phyloP scores from a whole-genome alignment of 148 eudicot genomes.

The Linanthus parryae region DNA sequence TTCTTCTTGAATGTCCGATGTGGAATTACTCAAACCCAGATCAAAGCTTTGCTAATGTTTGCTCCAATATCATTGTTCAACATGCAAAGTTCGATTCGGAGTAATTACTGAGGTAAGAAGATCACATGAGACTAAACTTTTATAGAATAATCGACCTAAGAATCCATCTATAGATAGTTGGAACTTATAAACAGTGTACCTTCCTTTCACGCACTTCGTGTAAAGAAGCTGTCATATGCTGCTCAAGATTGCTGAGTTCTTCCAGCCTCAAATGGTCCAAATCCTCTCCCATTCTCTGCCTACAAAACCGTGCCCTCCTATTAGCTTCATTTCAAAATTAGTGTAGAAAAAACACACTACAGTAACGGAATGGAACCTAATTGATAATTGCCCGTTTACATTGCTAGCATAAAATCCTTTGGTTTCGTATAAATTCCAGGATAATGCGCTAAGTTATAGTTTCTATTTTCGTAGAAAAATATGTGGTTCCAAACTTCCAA shows the following conservation, averaged over 20 bases:
- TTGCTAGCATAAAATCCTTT: not conserved
- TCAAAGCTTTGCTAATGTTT: too few relatives aligned
- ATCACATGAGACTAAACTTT: not conserved
- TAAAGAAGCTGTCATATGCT: conserved; percentile 33
- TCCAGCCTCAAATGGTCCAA: conserved; percentile 24
- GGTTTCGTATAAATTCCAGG: too few relatives aligned
- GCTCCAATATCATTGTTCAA: too few relatives aligned
- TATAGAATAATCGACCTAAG: not conserved
- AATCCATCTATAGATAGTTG: not conserved
- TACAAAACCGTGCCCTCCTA: conserved; percentile 5
- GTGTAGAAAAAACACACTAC: not conserved
- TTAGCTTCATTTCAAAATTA: not conserved
- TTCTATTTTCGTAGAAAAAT: not conserved
- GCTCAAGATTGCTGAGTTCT: conserved; percentile 35
- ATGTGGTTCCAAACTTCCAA: too few relatives aligned
- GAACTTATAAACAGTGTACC: conserved; percentile 18
- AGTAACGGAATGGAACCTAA: not conserved
- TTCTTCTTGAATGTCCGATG: too few relatives aligned
- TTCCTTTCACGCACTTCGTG: conserved; percentile 35
- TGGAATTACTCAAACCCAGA: too few relatives aligned
- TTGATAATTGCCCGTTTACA: not conserved
- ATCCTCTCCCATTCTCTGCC: conserved; percentile 55
- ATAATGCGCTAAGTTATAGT: not conserved
- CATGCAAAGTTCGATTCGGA: too few relatives aligned
- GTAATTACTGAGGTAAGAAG: not conserved